A percentile compares a stretch with the other conserved stretches of the same genome.
These are phyloP conservation scores for Botryotinia narcissicola DNA, from an alignment of 2,329 filamentous ascomycete genomes.

Conservation along the genomic window DNA sequence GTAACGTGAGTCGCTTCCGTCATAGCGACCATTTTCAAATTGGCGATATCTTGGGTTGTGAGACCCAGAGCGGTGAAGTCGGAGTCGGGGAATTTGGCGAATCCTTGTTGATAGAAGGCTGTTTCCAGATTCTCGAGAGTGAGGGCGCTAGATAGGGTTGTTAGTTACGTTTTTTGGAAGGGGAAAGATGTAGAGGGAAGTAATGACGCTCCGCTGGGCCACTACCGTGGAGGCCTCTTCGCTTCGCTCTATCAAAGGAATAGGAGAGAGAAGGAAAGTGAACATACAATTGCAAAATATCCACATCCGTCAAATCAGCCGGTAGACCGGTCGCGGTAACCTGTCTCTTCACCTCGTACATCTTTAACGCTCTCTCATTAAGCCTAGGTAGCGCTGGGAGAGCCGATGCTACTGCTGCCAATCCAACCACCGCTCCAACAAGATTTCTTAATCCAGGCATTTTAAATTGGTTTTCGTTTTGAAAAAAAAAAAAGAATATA, in stretches of 20 bases:
- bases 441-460: constrained; percentile 38
- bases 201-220: background rate
- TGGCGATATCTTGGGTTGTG: constrained; percentile 51
- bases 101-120: constrained; percentile 69
- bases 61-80: constrained; percentile 66
- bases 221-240: background rate
- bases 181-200: background rate
- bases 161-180: background rate
- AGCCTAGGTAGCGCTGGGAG: constrained; percentile 36
- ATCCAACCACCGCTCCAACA: constrained; percentile 32
- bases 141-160: constrained; percentile 52
- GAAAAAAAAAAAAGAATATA: background rate
- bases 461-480: constrained; percentile 7
- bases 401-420: constrained; percentile 31
- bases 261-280: background rate
- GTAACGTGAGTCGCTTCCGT: constrained; percentile 64
- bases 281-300: constrained; percentile 54
- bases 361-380: constrained; percentile 29
- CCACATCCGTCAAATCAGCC: constrained; percentile 47
- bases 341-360: constrained; percentile 34
- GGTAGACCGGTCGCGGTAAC: constrained; percentile 37
- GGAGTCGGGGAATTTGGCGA: constrained; percentile 61
- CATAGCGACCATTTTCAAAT: constrained; percentile 59
- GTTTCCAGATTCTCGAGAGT: constrained; percentile 74
- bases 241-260: background rate